Conservation (phyloP, 2,329 filamentous ascomycete genomes). For the Pseudovirgaria hyperparasitica region DNA sequence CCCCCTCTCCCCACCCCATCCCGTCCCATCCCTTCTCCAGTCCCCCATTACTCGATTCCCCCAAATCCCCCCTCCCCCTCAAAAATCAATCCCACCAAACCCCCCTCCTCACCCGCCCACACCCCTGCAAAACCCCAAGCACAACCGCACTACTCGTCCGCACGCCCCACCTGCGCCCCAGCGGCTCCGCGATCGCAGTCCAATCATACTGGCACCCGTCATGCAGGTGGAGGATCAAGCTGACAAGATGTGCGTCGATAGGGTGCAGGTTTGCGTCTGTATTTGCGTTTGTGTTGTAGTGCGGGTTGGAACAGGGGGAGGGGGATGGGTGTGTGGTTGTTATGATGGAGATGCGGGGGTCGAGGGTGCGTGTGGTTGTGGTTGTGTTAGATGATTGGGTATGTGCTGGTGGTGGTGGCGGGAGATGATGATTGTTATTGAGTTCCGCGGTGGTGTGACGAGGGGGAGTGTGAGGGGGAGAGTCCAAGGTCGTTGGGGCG, state of each 20-base stretch:
- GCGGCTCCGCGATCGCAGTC: conserved; percentile 22
- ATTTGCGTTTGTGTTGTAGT: not conserved
- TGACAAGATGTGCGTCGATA: conserved; percentile 14
- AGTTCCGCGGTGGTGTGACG: conserved; percentile 2
- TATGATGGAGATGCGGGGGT: not conserved
- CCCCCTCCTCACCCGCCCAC: conserved; percentile 17
- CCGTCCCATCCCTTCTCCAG: not conserved
- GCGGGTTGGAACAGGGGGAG: not conserved
- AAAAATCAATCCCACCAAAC: conserved; percentile 22
- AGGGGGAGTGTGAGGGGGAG: conserved; percentile 1
- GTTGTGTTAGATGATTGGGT: conserved; percentile 1
- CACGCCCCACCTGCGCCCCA: conserved; percentile 21
- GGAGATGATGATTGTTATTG: no score
- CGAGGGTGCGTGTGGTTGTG: conserved; percentile 1
- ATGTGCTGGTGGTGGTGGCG: conserved; percentile 1
- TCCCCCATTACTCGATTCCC: not conserved
- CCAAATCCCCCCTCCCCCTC: conserved; percentile 2
- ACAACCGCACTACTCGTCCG: conserved; percentile 21
- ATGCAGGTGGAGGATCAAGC: conserved; percentile 22
- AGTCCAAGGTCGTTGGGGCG: not conserved
- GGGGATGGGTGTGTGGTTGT: conserved; percentile 1
- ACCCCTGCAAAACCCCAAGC: conserved; percentile 19
- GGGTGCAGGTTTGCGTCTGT: conserved; percentile 3
- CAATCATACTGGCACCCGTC: conserved; percentile 22
- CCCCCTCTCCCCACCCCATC: conserved; percentile 2